These are phyloP conservation scores for Daldinia sp. DNA, from an alignment of 2,329 filamentous ascomycete species.

Conservation along the genomic window DNA sequence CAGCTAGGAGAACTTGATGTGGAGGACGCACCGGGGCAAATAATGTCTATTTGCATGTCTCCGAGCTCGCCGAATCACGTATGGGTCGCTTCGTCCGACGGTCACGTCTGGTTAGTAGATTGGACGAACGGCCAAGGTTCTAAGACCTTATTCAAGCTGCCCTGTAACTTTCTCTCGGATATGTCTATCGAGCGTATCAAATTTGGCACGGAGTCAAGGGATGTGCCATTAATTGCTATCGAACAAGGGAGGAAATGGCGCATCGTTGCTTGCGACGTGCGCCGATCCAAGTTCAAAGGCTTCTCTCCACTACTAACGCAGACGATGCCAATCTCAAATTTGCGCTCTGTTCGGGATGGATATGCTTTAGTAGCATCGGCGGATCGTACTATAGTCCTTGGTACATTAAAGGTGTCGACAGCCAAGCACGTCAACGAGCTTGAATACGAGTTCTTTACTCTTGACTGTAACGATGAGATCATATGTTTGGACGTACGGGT, in stretches of 20 bases:
- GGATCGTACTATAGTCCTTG: slow-evolving; percentile 66
- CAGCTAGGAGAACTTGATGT: slow-evolving; percentile 53
- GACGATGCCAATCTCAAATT: slow-evolving; percentile 54
- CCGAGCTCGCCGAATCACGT: slow-evolving; percentile 55
- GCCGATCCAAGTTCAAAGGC: slow-evolving; percentile 41
- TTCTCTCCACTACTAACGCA: slow-evolving; percentile 51
- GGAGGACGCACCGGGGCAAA: slow-evolving; percentile 45
- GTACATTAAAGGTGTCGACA: slow-evolving; percentile 53
- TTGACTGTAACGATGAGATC: slow-evolving; percentile 69
- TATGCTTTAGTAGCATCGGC: slow-evolving; percentile 65
- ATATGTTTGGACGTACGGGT: slow-evolving; percentile 71
- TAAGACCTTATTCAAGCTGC: slow-evolving; percentile 53
- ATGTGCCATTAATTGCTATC: slow-evolving; percentile 59
- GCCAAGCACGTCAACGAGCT: slow-evolving; percentile 52
- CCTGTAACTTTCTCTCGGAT: slow-evolving; percentile 56
- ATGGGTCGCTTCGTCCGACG: slow-evolving; percentile 69
- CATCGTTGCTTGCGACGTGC: slow-evolving; percentile 57
- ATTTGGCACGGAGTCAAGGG: slow-evolving; percentile 48
- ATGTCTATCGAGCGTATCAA: slow-evolving; percentile 54
- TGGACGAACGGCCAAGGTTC: slow-evolving; percentile 61
- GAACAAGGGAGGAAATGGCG: slow-evolving; percentile 51
- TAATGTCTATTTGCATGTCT: slow-evolving; percentile 57
- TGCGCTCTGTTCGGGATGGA: slow-evolving; percentile 62
- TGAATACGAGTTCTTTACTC: slow-evolving; percentile 64
- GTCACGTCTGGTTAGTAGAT: slow-evolving; percentile 64